Conservation (phyloP, 352 stramenopile species). For the Globisporangium nunn region DNA sequence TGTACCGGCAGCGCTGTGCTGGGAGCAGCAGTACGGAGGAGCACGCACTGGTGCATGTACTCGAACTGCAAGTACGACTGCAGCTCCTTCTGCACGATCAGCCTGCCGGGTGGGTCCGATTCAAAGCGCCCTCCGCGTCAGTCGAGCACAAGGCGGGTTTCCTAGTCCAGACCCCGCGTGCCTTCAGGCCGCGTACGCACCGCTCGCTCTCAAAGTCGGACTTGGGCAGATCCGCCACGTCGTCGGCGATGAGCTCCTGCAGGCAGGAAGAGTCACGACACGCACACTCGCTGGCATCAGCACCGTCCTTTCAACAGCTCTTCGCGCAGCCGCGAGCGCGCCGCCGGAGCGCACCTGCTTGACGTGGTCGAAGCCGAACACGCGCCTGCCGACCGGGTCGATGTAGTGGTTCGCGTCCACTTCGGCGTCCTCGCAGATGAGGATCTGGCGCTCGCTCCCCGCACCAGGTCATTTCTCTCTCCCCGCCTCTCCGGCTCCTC, state of each 20-base stretch:
- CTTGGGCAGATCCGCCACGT: constrained; percentile 41
- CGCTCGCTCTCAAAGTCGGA: constrained; percentile 62
- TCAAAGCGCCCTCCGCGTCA: neutral
- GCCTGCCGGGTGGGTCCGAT: constrained; percentile 8
- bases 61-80: constrained; percentile 81
- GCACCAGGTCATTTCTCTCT: neutral
- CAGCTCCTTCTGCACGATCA: constrained; percentile 56
- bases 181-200: constrained; percentile 17
- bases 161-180: no score
- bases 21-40: neutral
- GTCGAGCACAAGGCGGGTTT: no score
- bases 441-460: constrained; percentile 27
- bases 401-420: constrained; percentile 82
- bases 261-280: neutral
- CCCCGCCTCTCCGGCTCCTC: no score
- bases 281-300: no score
- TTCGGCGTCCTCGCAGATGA: constrained; percentile 78
- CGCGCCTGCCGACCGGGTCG: constrained; percentile 62
- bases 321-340: no score
- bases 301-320: no score
- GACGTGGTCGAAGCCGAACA: constrained; percentile 86
- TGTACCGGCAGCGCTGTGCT: no score
- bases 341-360: constrained; percentile 31
- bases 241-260: constrained; percentile 31
- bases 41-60: constrained; percentile 65